These are phyloP conservation scores for Malus hybrid DNA, from an alignment of 331 rosid species.

Conservation along the genomic window DNA sequence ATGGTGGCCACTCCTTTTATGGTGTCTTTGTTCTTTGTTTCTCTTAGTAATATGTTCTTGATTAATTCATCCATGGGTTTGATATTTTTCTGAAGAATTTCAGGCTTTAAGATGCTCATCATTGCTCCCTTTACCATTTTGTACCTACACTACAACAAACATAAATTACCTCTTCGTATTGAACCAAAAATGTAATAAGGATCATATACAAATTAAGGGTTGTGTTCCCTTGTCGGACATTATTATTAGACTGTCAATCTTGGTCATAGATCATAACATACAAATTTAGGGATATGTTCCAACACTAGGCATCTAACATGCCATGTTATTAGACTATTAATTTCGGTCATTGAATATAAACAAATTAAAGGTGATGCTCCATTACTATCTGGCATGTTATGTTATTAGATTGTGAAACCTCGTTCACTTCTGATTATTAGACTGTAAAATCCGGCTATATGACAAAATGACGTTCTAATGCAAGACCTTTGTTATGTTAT, in stretches of 20 bases:
- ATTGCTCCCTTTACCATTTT: constrained; percentile 31
- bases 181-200: background rate
- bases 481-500: background rate
- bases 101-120: constrained; percentile 44
- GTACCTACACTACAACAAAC: constrained; percentile 8
- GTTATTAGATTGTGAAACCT: background rate
- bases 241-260: too few relatives aligned
- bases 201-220: background rate
- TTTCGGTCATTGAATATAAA: too few relatives aligned
- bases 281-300: too few relatives aligned
- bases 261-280: too few relatives aligned
- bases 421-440: too few relatives aligned
- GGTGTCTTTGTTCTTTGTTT: constrained; percentile 24
- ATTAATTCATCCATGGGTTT: constrained; percentile 33
- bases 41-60: constrained; percentile 6
- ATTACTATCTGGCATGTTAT: background rate
- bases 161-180: background rate
- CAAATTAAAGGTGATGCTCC: background rate
- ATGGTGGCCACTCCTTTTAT: constrained; percentile 28
- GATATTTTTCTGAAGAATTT: constrained; percentile 37
- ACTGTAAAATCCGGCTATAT: too few relatives aligned
- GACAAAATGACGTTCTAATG: too few relatives aligned
- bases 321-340: too few relatives aligned
- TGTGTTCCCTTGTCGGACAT: too few relatives aligned
- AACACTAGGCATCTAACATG: too few relatives aligned